Conservation (phyloP, 306 rosid genomes). For the Carpinus viminea region DNA sequence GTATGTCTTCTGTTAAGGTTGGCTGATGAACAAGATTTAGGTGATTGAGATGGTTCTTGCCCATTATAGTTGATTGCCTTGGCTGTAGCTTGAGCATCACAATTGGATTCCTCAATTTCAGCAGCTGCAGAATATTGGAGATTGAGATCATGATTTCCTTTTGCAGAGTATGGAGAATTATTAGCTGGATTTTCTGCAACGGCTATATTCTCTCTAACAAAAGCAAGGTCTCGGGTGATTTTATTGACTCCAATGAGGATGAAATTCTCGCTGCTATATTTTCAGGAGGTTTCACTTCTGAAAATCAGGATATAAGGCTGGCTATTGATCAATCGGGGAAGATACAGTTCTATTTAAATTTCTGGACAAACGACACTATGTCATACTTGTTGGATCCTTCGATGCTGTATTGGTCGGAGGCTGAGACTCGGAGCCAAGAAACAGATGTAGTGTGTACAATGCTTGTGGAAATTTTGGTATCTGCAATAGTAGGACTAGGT, state of each 20-base stretch:
- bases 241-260: background rate
- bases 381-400: background rate
- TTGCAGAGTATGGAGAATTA: too few species aligned
- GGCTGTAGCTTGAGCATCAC: too few species aligned
- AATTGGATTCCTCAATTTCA: too few species aligned
- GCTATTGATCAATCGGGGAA: slow-evolving; percentile 24
- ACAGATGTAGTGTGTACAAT: background rate
- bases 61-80: too few species aligned
- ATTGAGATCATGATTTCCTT: too few species aligned
- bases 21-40: too few species aligned
- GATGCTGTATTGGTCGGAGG: background rate
- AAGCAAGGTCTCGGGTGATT: background rate
- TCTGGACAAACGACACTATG: background rate
- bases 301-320: slow-evolving; percentile 7
- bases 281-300: too few species aligned
- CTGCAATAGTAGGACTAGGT: slow-evolving; percentile 8
- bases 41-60: too few species aligned
- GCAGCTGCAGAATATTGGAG: too few species aligned
- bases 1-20: too few species aligned
- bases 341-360: background rate
- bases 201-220: too few species aligned
- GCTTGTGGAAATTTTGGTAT: slow-evolving; percentile 18
- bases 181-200: too few species aligned
- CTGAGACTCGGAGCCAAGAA: slow-evolving; percentile 19
- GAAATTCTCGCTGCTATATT: background rate